Evolutionary conservation across 2,329 filamentous ascomycete species (phyloP).

Genomic region (Orbilia brochopaga): DNA sequence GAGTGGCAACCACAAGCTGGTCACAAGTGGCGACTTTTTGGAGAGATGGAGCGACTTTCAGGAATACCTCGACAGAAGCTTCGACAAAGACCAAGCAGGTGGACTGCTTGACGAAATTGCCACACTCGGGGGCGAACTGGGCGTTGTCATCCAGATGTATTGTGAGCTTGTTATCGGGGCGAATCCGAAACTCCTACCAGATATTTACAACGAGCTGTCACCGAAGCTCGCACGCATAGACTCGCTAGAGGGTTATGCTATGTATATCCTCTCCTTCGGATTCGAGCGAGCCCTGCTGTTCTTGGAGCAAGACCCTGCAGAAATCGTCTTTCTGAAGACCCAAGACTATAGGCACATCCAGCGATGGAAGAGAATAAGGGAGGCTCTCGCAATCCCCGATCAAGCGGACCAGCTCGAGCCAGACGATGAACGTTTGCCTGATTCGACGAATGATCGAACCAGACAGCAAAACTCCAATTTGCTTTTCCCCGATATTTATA

Average conservation of each 20-base stretch:
- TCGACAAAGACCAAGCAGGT: conserved; percentile 1
- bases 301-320: background rate
- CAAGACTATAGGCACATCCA: background rate
- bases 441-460: background rate
- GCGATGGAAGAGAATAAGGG: conserved; percentile 10
- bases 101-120: background rate
- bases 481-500: too few relatives aligned
- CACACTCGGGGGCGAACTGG: background rate
- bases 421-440: too few relatives aligned
- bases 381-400: background rate
- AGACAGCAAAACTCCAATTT: too few relatives aligned
- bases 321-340: conserved; percentile 9
- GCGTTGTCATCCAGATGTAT: conserved; percentile 15
- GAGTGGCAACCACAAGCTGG: background rate
- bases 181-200: background rate
- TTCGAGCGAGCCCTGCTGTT: conserved; percentile 13
- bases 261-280: conserved; percentile 13
- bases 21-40: background rate
- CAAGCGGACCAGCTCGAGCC: too few relatives aligned
- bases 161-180: background rate
- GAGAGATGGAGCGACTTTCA: conserved; percentile 14
- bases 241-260: background rate
- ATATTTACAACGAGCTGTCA: background rate
- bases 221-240: background rate
- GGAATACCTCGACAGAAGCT: background rate